A percentile compares a stretch with the other conserved stretches of the same genome.
Conservation (phyloP, 805 yeast genomes). For the Clavispora phyllophila region DNA sequence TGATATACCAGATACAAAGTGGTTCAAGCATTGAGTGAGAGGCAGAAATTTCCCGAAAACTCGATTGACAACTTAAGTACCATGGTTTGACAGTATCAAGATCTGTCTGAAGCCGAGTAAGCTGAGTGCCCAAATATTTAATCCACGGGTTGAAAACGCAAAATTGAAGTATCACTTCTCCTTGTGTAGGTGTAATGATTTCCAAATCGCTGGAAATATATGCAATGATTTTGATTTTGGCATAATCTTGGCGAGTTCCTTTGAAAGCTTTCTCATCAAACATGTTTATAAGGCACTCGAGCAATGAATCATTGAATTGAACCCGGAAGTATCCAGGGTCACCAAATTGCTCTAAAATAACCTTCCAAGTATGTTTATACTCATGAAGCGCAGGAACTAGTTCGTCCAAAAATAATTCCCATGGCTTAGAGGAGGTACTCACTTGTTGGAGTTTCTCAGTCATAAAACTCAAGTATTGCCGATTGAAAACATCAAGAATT, state of each 20-base stretch:
- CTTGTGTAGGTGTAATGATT: constrained; percentile 4
- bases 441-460: background rate
- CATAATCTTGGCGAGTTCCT: background rate
- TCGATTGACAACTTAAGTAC: background rate
- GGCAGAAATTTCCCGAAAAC: background rate
- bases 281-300: background rate
- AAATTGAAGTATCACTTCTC: constrained; percentile 22
- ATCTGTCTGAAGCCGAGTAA: constrained; percentile 9
- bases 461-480: background rate
- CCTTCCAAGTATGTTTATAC: background rate
- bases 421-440: background rate
- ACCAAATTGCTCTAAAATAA: background rate
- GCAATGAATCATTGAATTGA: background rate
- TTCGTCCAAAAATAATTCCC: background rate
- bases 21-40: background rate
- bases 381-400: constrained; percentile 1
- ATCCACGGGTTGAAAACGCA: constrained; percentile 38
- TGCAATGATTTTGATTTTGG: background rate
- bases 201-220: background rate
- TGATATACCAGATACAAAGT: background rate
- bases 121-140: constrained; percentile 1
- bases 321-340: background rate
- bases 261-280: background rate
- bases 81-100: background rate
- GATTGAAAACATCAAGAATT: background rate